Evolutionary conservation across 495 filamentous ascomycete species (phyloP).

Genomic region (Schizothecium vesticola): DNA sequence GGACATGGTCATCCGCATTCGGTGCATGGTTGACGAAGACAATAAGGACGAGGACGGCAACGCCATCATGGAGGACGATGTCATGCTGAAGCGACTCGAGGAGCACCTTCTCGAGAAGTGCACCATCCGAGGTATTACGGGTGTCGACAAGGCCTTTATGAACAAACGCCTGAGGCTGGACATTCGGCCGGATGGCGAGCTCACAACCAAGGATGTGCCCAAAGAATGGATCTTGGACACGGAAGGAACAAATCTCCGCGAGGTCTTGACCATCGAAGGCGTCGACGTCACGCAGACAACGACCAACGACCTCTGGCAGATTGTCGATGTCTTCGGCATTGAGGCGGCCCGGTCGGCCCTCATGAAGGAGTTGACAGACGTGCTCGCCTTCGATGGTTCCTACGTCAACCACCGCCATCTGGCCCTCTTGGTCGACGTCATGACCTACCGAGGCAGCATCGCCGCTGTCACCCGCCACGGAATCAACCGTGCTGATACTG

Average conservation of each 20-base stretch:
- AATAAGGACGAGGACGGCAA: slow-evolving; percentile 74
- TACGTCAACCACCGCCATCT: slow-evolving; percentile 99
- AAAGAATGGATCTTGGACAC: slow-evolving; percentile 96
- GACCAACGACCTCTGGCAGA: slow-evolving; percentile 91
- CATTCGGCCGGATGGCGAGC: slow-evolving; percentile 57
- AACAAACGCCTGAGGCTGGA: slow-evolving; percentile 67
- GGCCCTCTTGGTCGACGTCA: slow-evolving; percentile 93
- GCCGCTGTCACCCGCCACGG: slow-evolving; percentile 96
- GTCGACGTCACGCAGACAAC: slow-evolving; percentile 87
- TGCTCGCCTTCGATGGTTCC: slow-evolving; percentile 94
- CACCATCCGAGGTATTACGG: slow-evolving; percentile 81
- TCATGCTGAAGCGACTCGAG: slow-evolving; percentile 84
- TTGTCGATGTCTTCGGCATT: slow-evolving; percentile 91
- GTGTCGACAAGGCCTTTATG: slow-evolving; percentile 87
- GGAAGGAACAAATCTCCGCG: slow-evolving; percentile 73
- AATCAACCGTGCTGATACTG: slow-evolving; percentile 96
- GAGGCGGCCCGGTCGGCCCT: slow-evolving; percentile 84
- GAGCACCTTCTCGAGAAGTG: slow-evolving; percentile 84
- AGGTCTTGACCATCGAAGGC: slow-evolving; percentile 78
- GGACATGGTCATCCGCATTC: slow-evolving; percentile 88
- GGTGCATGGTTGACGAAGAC: slow-evolving; percentile 63
- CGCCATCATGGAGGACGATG: slow-evolving; percentile 77
- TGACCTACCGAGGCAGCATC: slow-evolving; percentile 89
- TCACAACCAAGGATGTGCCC: slow-evolving; percentile 58
- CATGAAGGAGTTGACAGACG: slow-evolving; percentile 78